These are phyloP conservation scores for Mycena filopes DNA, from an alignment of 768 basidiomycete species.

Conservation along the genomic window DNA sequence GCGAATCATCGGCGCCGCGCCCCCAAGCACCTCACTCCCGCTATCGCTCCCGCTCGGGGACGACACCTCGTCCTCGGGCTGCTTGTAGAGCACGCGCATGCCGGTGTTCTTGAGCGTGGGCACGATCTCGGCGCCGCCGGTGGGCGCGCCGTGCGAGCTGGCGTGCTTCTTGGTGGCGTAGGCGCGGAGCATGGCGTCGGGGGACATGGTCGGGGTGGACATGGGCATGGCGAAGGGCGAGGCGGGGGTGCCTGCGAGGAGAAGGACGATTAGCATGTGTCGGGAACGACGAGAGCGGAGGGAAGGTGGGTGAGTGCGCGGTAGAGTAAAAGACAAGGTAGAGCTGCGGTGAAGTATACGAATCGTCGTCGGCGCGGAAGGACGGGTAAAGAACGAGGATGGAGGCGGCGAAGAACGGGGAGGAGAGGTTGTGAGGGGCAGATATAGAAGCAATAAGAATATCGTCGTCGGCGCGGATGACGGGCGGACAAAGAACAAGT, in stretches of 20 bases:
- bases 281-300: not conserved
- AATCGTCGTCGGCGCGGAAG: not conserved
- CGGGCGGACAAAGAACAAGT: too few relatives aligned
- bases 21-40: not conserved
- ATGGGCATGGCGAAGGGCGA: conserved; percentile 46
- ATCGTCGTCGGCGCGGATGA: too few relatives aligned
- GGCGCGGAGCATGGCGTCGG: conserved; percentile 82
- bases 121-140: conserved; percentile 18
- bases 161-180: conserved; percentile 64
- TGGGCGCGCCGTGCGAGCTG: not conserved
- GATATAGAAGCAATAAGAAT: too few relatives aligned
- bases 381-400: too few relatives aligned
- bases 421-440: too few relatives aligned
- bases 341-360: not conserved
- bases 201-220: conserved; percentile 56
- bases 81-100: conserved; percentile 28
- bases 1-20: conserved; percentile 4
- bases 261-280: not conserved
- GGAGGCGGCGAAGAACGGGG: too few relatives aligned
- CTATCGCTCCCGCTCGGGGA: not conserved
- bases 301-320: not conserved
- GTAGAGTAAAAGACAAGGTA: not conserved
- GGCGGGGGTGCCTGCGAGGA: conserved; percentile 12
- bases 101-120: conserved; percentile 11
- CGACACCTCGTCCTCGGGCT: conserved; percentile 6